Evolutionary conservation across 106 monocot genomes (phyloP).

Genomic region (Dactylorhiza incarnata): DNA sequence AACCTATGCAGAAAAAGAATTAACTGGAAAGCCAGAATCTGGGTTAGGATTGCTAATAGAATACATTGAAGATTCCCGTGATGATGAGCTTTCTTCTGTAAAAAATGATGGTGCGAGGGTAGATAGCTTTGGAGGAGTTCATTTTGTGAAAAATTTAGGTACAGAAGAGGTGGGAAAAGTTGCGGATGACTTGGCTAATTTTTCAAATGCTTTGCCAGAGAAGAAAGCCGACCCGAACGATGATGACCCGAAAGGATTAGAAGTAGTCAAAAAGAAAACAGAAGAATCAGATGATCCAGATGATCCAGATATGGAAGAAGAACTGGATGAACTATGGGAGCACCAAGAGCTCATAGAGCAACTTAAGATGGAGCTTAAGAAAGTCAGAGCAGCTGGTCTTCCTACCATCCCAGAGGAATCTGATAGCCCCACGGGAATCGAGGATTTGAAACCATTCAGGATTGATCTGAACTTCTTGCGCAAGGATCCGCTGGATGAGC

Average conservation of each 20-base stretch:
- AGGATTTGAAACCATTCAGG: constrained; percentile 47
- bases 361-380: constrained; percentile 70
- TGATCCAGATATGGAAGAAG: neutral
- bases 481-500: constrained; percentile 67
- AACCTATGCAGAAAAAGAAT: neutral
- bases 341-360: constrained; percentile 85
- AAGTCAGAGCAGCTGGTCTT: constrained; percentile 45
- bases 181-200: neutral
- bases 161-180: neutral
- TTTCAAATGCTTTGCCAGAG: neutral
- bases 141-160: neutral
- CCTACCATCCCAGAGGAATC: constrained; percentile 86
- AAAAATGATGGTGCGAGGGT: neutral
- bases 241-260: neutral
- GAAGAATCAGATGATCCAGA: constrained; percentile 1
- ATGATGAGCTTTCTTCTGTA: constrained; percentile 5
- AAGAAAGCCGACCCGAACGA: neutral
- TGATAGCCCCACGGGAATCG: constrained; percentile 38
- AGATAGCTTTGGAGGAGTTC: neutral
- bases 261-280: neutral
- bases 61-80: constrained; percentile 7
- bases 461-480: constrained; percentile 37
- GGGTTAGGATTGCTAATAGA: constrained; percentile 2
- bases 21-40: constrained; percentile 1
- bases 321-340: constrained; percentile 48